A percentile compares a stretch with the other conserved stretches of the same genome.
Evolutionary conservation across 371 early-diverging fungal species (phyloP).

Genomic region (Mycotypha africana): DNA sequence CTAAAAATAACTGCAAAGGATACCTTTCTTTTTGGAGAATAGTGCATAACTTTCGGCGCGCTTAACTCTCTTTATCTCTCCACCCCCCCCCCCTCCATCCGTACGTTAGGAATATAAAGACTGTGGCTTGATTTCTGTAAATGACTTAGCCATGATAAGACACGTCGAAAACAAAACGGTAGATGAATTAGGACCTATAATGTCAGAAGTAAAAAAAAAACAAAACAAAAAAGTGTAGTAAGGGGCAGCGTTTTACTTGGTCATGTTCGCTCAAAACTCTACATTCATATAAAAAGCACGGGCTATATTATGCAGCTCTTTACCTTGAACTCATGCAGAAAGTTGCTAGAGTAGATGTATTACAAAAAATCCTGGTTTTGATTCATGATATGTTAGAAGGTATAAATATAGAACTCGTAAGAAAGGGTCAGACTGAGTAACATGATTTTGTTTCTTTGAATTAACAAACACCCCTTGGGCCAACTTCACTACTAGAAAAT

Average conservation of each 20-base stretch:
- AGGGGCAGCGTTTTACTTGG: not conserved
- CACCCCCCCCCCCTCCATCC: too few relatives aligned
- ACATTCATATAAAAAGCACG: too few relatives aligned
- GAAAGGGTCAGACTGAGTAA: too few relatives aligned
- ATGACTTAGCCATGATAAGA: constrained; percentile 69
- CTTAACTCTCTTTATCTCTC: too few relatives aligned
- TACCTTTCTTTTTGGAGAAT: too few relatives aligned
- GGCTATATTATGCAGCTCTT: constrained; percentile 52
- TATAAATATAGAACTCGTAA: constrained; percentile 30
- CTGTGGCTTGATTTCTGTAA: constrained; percentile 65
- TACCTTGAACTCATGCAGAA: constrained; percentile 72
- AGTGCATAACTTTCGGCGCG: too few relatives aligned
- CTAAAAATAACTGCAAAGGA: too few relatives aligned
- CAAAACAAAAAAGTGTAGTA: not conserved
- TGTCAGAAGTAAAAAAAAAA: constrained; percentile 37
- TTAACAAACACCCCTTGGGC: too few relatives aligned
- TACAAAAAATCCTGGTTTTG: constrained; percentile 84
- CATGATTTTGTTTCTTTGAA: too few relatives aligned
- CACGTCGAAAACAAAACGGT: constrained; percentile 45
- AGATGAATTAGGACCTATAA: constrained; percentile 36
- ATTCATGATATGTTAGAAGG: constrained; percentile 81
- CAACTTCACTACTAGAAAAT: too few relatives aligned
- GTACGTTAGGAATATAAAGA: constrained; percentile 4
- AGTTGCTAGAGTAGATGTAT: constrained; percentile 81
- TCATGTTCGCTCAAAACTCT: too few relatives aligned